Percentiles rank a stretch among this genome's conserved stretches.
Conservation (phyloP, 352 stramenopile genomes). For the Phytopythium sindhum region DNA sequence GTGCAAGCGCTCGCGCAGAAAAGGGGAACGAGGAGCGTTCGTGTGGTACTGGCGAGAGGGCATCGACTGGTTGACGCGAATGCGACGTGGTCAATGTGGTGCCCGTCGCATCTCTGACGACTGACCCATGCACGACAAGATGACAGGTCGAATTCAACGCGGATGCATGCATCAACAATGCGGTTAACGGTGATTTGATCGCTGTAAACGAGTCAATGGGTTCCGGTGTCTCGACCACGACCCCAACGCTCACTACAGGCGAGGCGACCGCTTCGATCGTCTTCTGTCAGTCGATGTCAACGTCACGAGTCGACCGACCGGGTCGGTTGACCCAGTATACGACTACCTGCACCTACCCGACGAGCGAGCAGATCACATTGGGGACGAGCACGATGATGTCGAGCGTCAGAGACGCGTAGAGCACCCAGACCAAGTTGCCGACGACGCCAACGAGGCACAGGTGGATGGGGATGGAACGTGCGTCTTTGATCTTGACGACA, state of each 20-base stretch:
- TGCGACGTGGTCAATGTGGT: background rate
- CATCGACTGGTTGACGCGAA: background rate
- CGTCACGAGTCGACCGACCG: background rate
- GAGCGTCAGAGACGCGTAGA: slow-evolving; percentile 25
- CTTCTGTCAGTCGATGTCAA: background rate
- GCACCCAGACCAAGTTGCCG: slow-evolving; percentile 29
- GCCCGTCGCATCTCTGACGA: background rate
- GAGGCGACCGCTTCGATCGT: slow-evolving; percentile 7
- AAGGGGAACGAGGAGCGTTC: background rate
- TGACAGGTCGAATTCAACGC: too few relatives aligned
- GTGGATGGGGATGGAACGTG: slow-evolving; percentile 34
- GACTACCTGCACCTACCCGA: slow-evolving; percentile 20
- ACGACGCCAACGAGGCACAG: slow-evolving; percentile 25
- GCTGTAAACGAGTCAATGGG: background rate
- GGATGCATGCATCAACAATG: background rate
- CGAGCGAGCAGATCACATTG: slow-evolving; percentile 18
- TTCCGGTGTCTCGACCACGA: background rate
- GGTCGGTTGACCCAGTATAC: slow-evolving; percentile 28
- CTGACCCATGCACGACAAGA: too few relatives aligned
- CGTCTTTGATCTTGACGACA: slow-evolving; percentile 22
- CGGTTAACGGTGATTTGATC: background rate
- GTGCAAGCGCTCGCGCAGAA: background rate
- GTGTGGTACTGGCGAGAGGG: background rate
- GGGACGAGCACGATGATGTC: slow-evolving; percentile 36
- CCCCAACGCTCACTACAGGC: background rate